Evolutionary conservation across 177 flowering plant species (phyloP).

Genomic region (Vitis hybrid): DNA sequence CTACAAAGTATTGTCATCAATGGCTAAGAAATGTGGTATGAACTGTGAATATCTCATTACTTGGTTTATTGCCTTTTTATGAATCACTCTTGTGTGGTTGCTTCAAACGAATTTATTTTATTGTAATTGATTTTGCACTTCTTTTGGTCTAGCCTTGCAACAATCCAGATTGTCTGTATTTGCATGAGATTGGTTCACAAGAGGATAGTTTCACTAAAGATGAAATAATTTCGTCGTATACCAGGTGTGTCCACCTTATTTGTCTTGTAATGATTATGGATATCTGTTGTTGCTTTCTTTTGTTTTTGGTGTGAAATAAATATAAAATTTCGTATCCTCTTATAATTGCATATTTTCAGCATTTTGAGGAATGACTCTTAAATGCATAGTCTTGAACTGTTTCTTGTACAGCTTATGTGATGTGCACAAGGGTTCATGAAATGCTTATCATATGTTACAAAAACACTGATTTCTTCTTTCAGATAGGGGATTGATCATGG

Average conservation of each 20-base stretch:
- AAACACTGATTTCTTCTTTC: no score
- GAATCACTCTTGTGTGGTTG: neutral
- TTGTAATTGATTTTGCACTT: neutral
- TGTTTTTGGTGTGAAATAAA: neutral
- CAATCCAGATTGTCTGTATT: conserved; percentile 94
- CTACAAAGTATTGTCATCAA: conserved; percentile 82
- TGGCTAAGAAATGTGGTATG: conserved; percentile 79
- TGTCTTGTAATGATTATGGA: neutral
- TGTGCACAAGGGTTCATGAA: no score
- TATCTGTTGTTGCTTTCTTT: neutral
- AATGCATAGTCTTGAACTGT: no score
- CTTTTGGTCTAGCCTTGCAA: conserved; percentile 59
- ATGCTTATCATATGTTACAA: no score
- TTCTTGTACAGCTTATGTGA: no score
- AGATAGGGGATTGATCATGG: no score
- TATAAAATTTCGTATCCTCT: neutral
- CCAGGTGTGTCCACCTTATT: conserved; percentile 52
- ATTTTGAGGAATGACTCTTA: no score
- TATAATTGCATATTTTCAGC: neutral
- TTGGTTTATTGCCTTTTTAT: neutral
- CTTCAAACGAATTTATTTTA: neutral
- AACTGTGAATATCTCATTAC: neutral
- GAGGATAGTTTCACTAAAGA: conserved; percentile 97
- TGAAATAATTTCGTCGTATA: conserved; percentile 81
- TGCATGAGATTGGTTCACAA: conserved; percentile 94